Conservation (phyloP, 768 basidiomycete genomes). For the Phylloporus sp. region DNA sequence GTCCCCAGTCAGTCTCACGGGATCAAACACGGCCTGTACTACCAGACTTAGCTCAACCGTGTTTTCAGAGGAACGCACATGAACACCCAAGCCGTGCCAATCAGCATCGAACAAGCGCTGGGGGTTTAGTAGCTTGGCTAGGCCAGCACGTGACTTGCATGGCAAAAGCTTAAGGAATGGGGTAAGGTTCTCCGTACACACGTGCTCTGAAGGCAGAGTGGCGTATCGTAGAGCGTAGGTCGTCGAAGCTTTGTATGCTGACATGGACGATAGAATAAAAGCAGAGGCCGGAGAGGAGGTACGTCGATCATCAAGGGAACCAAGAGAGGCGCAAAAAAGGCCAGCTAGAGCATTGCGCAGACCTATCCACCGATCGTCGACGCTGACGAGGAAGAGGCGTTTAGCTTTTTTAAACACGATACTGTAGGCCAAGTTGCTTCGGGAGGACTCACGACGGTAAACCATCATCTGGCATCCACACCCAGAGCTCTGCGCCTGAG, state of each 20-base stretch:
- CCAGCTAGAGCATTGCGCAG: conserved; percentile 89
- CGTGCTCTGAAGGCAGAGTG: conserved; percentile 73
- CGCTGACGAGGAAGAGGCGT: conserved; percentile 34
- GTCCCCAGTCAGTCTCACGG: conserved; percentile 52
- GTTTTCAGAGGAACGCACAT: conserved; percentile 59
- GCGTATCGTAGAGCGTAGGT: conserved; percentile 69
- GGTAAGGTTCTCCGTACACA: conserved; percentile 98
- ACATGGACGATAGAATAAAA: conserved; percentile 62
- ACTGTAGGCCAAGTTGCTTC: not conserved
- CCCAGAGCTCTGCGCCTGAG: conserved; percentile 87
- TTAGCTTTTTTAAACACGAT: not conserved
- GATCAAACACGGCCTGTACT: conserved; percentile 77
- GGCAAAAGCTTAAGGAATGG: conserved; percentile 94
- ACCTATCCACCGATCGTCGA: conserved; percentile 77
- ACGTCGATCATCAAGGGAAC: conserved; percentile 67
- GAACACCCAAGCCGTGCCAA: conserved; percentile 86
- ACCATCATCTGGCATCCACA: conserved; percentile 78
- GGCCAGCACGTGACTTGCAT: conserved; percentile 84
- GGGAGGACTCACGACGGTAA: conserved; percentile 42
- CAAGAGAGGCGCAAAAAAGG: conserved; percentile 91
- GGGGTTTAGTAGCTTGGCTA: conserved; percentile 79
- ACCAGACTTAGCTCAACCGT: conserved; percentile 65
- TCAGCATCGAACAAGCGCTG: conserved; percentile 85
- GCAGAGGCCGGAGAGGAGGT: conserved; percentile 64
- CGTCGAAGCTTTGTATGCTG: conserved; percentile 33